Percentiles rank a stretch among this genome's conserved stretches.
phyloP scores from a whole-genome alignment of 148 eudicot genomes.

The Chenopodium formosanum region DNA sequence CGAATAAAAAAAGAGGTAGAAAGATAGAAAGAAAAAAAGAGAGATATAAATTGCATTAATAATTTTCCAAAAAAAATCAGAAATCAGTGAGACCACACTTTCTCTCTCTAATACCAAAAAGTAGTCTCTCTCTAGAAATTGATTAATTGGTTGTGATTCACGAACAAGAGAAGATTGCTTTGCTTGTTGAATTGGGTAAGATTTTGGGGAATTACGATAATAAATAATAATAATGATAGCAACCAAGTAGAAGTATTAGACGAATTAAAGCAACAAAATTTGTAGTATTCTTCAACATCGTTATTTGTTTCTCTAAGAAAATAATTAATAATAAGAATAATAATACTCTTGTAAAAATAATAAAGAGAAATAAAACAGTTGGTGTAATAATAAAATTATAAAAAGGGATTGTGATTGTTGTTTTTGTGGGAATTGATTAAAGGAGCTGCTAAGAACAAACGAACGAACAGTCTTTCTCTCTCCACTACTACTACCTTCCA shows the following conservation, averaged over 20 bases:
- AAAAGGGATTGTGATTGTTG: conserved; percentile 20
- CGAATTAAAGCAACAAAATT: conserved; percentile 11
- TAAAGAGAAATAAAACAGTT: conserved; percentile 1
- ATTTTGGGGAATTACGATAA: conserved; percentile 18
- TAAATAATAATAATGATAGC: conserved; percentile 26
- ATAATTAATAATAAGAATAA: no score
- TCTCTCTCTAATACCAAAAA: conserved; percentile 17
- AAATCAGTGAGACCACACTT: background rate
- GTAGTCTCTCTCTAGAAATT: conserved; percentile 21
- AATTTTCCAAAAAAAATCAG: conserved; percentile 5
- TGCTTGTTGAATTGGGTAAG: conserved; percentile 5
- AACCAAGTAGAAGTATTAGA: conserved; percentile 5
- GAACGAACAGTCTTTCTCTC: conserved; percentile 30
- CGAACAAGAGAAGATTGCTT: conserved; percentile 26
- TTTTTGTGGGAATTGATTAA: conserved; percentile 26
- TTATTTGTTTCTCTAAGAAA: background rate
- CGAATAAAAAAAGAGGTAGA: background rate
- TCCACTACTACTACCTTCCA: conserved; percentile 9
- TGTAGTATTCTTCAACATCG: background rate
- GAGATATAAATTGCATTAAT: background rate
- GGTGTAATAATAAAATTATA: conserved; percentile 10
- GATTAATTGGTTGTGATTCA: conserved; percentile 11
- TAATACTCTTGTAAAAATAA: background rate
- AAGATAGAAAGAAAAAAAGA: background rate
- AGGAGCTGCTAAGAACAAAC: conserved; percentile 26